Conservation (phyloP, 805 yeast genomes). For the Candida vartiovaarae region DNA sequence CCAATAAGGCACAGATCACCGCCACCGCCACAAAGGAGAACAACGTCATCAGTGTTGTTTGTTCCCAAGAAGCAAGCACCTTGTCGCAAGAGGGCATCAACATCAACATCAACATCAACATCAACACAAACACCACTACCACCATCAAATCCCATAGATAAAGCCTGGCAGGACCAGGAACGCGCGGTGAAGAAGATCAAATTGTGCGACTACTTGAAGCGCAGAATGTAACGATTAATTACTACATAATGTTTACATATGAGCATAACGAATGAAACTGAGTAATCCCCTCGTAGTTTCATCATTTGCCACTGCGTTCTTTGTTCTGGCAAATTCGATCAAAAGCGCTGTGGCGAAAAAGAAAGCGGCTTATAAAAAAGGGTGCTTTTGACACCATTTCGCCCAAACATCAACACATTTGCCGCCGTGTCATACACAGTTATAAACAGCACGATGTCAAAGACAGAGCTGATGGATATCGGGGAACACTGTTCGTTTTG, state of each 20-base stretch:
- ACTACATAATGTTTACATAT: background rate
- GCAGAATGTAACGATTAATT: background rate
- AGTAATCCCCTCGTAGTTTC: no score
- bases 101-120: background rate
- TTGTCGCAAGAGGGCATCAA: no score
- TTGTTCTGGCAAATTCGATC: no score
- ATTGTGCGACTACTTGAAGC: constrained; percentile 5
- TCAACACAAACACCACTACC: background rate
- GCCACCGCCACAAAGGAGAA: background rate
- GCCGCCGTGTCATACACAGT: no score
- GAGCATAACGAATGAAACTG: no score
- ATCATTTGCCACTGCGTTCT: no score
- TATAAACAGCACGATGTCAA: constrained; percentile 10
- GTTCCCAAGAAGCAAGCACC: background rate
- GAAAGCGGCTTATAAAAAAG: no score
- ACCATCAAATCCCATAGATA: background rate
- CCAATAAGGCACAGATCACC: no score
- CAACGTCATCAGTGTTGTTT: background rate
- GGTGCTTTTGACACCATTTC: no score
- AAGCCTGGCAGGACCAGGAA: constrained; percentile 1
- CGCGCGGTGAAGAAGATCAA: constrained; percentile 4
- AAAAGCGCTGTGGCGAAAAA: no score
- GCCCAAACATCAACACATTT: no score
- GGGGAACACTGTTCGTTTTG: constrained; percentile 25
- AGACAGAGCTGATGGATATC: constrained; percentile 24